Evolutionary conservation across 176 grass and related monocot species (phyloP).

Genomic region (Musa itinerans): DNA sequence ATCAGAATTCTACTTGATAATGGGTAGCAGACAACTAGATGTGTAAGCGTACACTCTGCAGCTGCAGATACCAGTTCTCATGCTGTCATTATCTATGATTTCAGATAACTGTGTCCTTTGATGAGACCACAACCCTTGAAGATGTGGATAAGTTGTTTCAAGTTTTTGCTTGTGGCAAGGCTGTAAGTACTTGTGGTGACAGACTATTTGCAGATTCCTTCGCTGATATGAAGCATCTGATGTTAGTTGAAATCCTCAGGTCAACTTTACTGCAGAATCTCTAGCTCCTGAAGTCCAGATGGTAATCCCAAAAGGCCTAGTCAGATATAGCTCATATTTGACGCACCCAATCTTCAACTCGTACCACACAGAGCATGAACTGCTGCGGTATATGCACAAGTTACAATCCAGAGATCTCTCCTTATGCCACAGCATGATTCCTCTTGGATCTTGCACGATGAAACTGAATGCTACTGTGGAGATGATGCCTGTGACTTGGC

Average conservation of each 20-base stretch:
- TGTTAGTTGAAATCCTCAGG: conserved; percentile 39
- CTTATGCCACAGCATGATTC: conserved; percentile 98
- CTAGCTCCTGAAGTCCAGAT: conserved; percentile 62
- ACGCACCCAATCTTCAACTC: conserved; percentile 86
- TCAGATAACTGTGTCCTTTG: conserved; percentile 83
- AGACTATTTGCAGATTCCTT: neutral
- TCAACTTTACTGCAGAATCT: conserved; percentile 79
- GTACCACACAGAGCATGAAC: conserved; percentile 97
- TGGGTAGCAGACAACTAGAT: neutral
- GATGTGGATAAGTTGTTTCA: conserved; percentile 96
- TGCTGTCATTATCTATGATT: neutral
- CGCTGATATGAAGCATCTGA: neutral
- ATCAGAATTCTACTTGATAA: neutral
- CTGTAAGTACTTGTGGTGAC: conserved; percentile 47
- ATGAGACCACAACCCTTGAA: conserved; percentile 83
- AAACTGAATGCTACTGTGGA: conserved; percentile 95
- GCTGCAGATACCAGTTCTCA: neutral
- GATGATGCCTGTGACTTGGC: conserved; percentile 98
- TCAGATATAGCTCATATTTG: conserved; percentile 73
- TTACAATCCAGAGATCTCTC: conserved; percentile 90
- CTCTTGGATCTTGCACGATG: conserved; percentile 98
- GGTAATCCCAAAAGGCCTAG: conserved; percentile 56
- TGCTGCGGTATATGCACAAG: conserved; percentile 90
- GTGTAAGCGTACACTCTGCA: neutral
- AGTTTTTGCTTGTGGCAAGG: conserved; percentile 79